A percentile compares a stretch with the other conserved stretches of the same genome.
These are phyloP conservation scores for Saxispiralis lemnorum DNA, from an alignment of 495 filamentous ascomycete species.

Conservation along the genomic window DNA sequence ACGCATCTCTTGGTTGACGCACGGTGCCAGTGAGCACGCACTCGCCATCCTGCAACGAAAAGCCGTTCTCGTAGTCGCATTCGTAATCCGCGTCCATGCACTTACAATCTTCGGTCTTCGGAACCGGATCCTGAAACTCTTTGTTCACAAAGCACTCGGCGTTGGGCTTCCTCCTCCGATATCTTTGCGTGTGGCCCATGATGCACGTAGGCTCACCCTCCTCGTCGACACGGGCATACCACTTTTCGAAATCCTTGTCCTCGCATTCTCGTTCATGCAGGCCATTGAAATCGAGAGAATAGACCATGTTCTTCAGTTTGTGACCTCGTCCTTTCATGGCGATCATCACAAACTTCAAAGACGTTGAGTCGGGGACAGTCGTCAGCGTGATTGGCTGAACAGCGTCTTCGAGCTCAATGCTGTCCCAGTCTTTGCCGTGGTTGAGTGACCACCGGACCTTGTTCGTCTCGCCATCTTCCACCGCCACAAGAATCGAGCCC, in stretches of 20 bases:
- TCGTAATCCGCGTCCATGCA: constrained; percentile 77
- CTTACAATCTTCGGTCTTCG: constrained; percentile 50
- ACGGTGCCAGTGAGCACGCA: constrained; percentile 45
- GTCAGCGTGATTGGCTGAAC: constrained; percentile 52
- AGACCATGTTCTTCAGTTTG: constrained; percentile 35
- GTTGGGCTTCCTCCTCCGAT: constrained; percentile 60
- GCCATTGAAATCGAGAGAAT: constrained; percentile 64
- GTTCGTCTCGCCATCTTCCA: constrained; percentile 49
- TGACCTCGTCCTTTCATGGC: constrained; percentile 30
- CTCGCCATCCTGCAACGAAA: constrained; percentile 41
- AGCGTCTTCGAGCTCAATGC: constrained; percentile 32
- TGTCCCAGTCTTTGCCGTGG: constrained; percentile 68
- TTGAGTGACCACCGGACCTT: constrained; percentile 66
- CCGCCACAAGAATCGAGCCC: constrained; percentile 68
- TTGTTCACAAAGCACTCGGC: constrained; percentile 69
- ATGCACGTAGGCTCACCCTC: constrained; percentile 68
- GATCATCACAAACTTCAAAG: constrained; percentile 69
- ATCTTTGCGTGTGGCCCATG: constrained; percentile 87
- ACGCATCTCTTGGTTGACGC: constrained; percentile 39
- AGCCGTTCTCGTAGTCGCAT: constrained; percentile 89
- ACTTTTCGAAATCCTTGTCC: constrained; percentile 65
- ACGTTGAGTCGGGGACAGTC: constrained; percentile 78
- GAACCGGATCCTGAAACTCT: constrained; percentile 56
- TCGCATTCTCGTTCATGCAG: constrained; percentile 69
- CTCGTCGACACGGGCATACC: constrained; percentile 66